phyloP scores from a whole-genome alignment of 2,329 filamentous ascomycete species.

The Proliferodiscus dingleyae region DNA sequence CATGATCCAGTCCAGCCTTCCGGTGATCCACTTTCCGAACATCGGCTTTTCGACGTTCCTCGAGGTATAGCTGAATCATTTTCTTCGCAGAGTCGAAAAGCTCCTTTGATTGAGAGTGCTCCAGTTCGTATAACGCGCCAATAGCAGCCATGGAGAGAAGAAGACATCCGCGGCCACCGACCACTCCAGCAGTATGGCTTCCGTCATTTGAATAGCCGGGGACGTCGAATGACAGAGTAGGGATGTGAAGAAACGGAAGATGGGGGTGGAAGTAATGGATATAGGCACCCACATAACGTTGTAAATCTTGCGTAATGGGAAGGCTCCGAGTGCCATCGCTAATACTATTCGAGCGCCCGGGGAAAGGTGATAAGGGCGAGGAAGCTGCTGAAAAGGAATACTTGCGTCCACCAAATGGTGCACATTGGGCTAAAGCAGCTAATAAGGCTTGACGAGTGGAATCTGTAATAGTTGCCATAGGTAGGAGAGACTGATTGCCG shows the following conservation, averaged over 20 bases:
- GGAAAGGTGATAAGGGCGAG: conserved; percentile 50
- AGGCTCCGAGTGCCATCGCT: conserved; percentile 53
- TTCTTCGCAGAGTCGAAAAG: conserved; percentile 92
- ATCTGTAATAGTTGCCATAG: conserved; percentile 61
- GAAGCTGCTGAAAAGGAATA: conserved; percentile 56
- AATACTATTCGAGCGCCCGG: conserved; percentile 44
- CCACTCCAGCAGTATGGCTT: conserved; percentile 50
- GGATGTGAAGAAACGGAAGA: conserved; percentile 87
- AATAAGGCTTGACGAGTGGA: conserved; percentile 57
- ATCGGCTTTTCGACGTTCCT: conserved; percentile 83
- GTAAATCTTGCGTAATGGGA: conserved; percentile 78
- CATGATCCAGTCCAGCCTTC: conserved; percentile 45
- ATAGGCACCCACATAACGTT: conserved; percentile 86
- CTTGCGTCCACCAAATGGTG: conserved; percentile 55
- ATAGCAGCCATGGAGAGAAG: conserved; percentile 83
- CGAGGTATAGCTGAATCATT: conserved; percentile 89
- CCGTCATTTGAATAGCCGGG: conserved; percentile 61
- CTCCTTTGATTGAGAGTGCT: conserved; percentile 72
- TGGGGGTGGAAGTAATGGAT: conserved; percentile 92
- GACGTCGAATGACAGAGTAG: conserved; percentile 85
- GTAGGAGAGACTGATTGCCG: conserved; percentile 48
- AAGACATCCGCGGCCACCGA: conserved; percentile 80
- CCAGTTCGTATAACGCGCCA: conserved; percentile 81
- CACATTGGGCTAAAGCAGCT: conserved; percentile 52
- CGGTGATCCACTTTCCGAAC: conserved; percentile 60